Conservation (phyloP, 306 rosid genomes). For the Astragalus glycyphyllos region DNA sequence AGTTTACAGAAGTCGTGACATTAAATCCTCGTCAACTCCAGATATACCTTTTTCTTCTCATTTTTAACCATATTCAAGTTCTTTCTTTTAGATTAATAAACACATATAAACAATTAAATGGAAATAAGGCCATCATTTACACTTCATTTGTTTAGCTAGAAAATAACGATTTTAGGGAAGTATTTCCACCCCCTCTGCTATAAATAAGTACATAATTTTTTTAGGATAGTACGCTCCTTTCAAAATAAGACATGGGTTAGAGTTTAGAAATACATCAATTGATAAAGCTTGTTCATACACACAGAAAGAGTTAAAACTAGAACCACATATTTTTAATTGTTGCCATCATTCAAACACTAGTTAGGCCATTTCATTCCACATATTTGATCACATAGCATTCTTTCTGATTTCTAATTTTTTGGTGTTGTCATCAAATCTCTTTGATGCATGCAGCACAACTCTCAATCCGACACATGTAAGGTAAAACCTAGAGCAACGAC, state of each 20-base stretch:
- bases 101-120: background rate
- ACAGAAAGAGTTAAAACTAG: background rate
- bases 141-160: background rate
- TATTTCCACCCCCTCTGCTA: background rate
- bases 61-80: background rate
- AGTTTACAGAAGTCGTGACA: background rate
- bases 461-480: background rate
- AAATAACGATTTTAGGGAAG: too few relatives aligned
- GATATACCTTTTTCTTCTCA: background rate
- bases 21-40: background rate
- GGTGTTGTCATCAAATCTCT: background rate
- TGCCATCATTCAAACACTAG: background rate
- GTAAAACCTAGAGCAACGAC: background rate
- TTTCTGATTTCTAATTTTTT: background rate
- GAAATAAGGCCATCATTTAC: background rate
- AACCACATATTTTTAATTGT: background rate
- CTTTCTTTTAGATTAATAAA: background rate
- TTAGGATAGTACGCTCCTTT: background rate
- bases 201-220: background rate
- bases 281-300: background rate
- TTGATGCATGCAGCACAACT: background rate
- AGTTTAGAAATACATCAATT: background rate
- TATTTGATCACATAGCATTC: background rate
- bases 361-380: background rate
- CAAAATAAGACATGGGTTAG: slow-evolving; percentile 2